Conservation (phyloP, 441 rosid species). For the Euphorbia celastroides region DNA sequence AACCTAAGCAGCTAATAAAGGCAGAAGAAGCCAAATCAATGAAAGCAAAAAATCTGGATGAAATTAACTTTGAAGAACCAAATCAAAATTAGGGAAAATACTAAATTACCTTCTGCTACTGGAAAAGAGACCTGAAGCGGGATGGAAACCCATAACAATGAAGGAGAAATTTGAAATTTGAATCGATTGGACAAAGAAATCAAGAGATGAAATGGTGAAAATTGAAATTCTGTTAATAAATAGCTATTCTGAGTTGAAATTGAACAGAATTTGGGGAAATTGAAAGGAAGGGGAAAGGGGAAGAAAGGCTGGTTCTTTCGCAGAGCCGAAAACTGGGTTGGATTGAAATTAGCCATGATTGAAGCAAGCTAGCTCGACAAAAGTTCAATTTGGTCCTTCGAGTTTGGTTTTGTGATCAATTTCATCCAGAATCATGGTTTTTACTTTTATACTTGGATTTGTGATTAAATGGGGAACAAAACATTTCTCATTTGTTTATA, state of each 20-base stretch:
- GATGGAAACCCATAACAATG: constrained; percentile 26
- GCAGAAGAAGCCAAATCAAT: neutral
- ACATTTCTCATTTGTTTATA: too few species aligned
- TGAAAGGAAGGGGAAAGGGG: neutral
- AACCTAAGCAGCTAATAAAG: too few species aligned
- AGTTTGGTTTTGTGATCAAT: too few species aligned
- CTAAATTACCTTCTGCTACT: constrained; percentile 29
- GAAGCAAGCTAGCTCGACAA: too few species aligned
- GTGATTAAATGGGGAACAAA: too few species aligned
- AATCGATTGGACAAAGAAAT: neutral
- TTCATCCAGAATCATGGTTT: too few species aligned
- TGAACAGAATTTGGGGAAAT: too few species aligned
- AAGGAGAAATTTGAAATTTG: neutral
- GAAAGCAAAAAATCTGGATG: neutral
- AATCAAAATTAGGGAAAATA: neutral
- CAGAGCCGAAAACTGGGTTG: too few species aligned
- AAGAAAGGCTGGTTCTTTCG: too few species aligned
- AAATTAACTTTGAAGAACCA: neutral
- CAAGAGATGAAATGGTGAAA: neutral
- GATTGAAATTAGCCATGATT: too few species aligned
- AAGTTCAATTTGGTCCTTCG: too few species aligned
- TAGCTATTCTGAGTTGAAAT: neutral
- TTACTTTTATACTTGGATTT: too few species aligned
- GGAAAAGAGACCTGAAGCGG: constrained; percentile 31
- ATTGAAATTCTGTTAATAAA: neutral